Base-by-base conservation (phyloP, 2,329 filamentous ascomycete genomes). In the Neofusicoccum kwambonambiense region DNA sequence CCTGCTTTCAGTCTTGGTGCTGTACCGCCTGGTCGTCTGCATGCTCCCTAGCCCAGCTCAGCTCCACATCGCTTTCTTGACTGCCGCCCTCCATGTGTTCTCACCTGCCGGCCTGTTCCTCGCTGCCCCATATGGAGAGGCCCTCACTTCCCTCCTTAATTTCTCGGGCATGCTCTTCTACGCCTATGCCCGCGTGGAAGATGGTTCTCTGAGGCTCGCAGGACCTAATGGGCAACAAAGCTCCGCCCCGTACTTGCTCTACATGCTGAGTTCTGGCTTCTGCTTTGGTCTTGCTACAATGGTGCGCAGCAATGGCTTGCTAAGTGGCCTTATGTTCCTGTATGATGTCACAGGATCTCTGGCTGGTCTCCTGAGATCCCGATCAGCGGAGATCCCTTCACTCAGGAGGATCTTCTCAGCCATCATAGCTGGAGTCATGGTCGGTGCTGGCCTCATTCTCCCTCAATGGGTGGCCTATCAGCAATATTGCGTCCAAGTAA, bases 91-190 rank as follows among this genome's bases (percentile, higher is more conserved):
- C 56, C 92, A 98, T 75, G 84, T 96, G 64, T 73, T 98, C 56
- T 95, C 91, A 0, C 94, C 95, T 0, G 95, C 91, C 0, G 94
- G 94, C 0, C 78, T 97, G 2, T 98, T 99, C 74, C 85, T 99
- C 17, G 93, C 90, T 0, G 90, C 93, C 0, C 92, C 94, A 0
- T 96, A 95, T 76, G 85, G 87, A 9, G 95, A 99, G 79, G 87
- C 90, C 68, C 76, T 89, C 0, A 97, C 93, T 76, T 88, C 94
- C 0, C 81, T 91, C 22, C 80, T 97, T 39, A 90, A 90, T 45
- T 91, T 97, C 71, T 70, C 83, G 0, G 95, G 92, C 0, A 88
- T 88, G 71, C 83, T 90, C 35, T 75, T 90, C 54, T 95, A 94
- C 74, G 85, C 86, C 1, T 81, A 83, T 50, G 80, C 71, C 45